Percentiles rank a stretch among this genome's conserved stretches.
Conservation (phyloP, 345 rosid genomes). For the Gossypium thurberi region DNA sequence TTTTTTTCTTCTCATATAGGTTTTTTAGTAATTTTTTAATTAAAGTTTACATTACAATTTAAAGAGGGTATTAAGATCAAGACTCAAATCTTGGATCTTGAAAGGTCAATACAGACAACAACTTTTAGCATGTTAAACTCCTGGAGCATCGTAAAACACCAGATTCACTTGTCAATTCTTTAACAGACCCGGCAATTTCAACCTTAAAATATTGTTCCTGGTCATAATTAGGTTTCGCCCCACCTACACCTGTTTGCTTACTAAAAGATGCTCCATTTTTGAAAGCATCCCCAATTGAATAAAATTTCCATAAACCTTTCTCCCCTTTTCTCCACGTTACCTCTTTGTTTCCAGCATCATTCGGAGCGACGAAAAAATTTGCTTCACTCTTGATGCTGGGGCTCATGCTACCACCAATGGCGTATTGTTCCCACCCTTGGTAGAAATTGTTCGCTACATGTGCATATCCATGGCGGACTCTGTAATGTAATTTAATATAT, state of each 20-base stretch:
- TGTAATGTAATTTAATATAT: conserved; percentile 8
- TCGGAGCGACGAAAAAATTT: conserved; percentile 59
- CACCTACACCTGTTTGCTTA: conserved; percentile 33
- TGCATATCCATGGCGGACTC: conserved; percentile 69
- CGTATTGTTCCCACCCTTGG: conserved; percentile 75
- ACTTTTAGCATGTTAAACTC: conserved; percentile 23
- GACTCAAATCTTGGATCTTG: no score
- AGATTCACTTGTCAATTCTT: conserved; percentile 40
- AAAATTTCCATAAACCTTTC: conserved; percentile 46
- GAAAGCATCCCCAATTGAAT: conserved; percentile 46
- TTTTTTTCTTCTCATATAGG: no score
- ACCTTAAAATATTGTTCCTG: conserved; percentile 38
- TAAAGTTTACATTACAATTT: no score
- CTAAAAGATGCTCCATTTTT: conserved; percentile 58
- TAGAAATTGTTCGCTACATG: conserved; percentile 69
- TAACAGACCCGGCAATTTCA: conserved; percentile 32
- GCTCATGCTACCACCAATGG: conserved; percentile 76
- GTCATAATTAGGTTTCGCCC: conserved; percentile 41
- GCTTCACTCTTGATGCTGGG: conserved; percentile 76
- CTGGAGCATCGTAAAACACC: conserved; percentile 44
- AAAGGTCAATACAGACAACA: no score
- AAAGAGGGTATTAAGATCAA: no score
- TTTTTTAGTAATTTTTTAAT: no score
- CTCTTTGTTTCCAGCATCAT: conserved; percentile 29
- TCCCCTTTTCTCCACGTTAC: conserved; percentile 49